Conservation (phyloP, 1,284 basidiomycete species). For the Flammula alnicola region DNA sequence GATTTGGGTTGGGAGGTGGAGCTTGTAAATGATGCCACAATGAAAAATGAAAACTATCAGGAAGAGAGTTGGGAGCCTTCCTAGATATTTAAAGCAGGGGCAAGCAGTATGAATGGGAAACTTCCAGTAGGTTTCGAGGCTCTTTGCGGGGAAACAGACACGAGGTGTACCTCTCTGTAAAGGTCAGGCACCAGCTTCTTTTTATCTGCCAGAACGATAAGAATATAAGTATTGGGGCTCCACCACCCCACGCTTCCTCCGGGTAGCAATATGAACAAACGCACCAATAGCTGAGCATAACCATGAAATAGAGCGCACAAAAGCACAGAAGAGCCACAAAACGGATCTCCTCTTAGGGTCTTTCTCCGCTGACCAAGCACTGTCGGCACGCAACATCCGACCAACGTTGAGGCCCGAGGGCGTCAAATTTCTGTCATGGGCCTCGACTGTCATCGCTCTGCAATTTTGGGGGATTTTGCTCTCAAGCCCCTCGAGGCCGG, state of each 20-base stretch:
- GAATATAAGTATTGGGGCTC: background rate
- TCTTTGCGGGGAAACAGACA: constrained; percentile 9
- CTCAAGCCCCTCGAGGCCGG: no score
- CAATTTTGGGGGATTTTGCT: no score
- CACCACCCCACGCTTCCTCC: constrained; percentile 9
- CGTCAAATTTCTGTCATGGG: no score
- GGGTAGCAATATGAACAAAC: constrained; percentile 4
- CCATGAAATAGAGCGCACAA: constrained; percentile 8
- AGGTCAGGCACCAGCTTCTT: constrained; percentile 11
- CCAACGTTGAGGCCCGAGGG: no score
- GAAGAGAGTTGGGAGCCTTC: no score
- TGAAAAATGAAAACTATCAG: constrained; percentile 1
- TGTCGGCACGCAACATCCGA: no score
- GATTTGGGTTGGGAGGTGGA: background rate
- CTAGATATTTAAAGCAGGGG: constrained; percentile 7
- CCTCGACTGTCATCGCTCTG: no score
- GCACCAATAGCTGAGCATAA: constrained; percentile 6
- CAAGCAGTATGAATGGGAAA: constrained; percentile 6
- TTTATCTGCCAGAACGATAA: constrained; percentile 12
- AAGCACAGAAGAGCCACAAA: background rate
- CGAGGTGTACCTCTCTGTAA: constrained; percentile 11
- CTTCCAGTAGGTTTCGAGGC: constrained; percentile 2
- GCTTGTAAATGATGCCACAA: background rate
- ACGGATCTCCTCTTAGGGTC: no score
- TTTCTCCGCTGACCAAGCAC: no score